Base-by-base conservation (phyloP, 164 flowering plant species). In the Euptelea pleiosperma region DNA sequence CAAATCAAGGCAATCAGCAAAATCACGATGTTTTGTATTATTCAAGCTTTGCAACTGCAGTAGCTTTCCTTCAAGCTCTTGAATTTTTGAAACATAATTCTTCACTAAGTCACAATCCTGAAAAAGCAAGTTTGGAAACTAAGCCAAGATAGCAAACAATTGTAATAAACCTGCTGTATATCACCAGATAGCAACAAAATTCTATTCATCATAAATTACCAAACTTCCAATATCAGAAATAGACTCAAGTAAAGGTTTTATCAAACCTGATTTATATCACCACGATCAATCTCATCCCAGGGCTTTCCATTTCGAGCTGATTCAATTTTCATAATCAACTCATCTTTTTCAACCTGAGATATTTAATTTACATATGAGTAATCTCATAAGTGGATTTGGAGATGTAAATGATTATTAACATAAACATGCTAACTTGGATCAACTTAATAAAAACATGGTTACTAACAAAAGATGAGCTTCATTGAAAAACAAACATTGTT, bases 341-440 rank as follows among this genome's bases (percentile, higher is more conserved):
- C 77, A 60, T 89, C 99, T 60, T 82, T 87, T 69, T 94, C 98
- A 62, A 87, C 90, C 99, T 94, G 58, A 66, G 28, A 56, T 50
- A 54, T 15, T 33, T 5, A 36, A 29, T 11, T 16, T 33, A 48
- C 30, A 49, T 39, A 8, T 42, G 40, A 19, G 30, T 52, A 8
- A 7, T 34, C 52, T 21, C n/a, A 43, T 41, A 22, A 58, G 60
- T 41, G n/a, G 21, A 41, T 8, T 25, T 16, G 28, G 24, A 41
- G 18, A 43, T 26, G 46, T 8, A 19, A 5, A 21, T 30, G 4
- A 18, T 21, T 25, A 14, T 11, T 25, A 28, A 25, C 34, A 25
- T 3, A 4, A n/a, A 48, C 12, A 14, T 25, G 18, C 25, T 21
- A 19, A 34, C 25, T 19, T 35, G 16, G 11, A 44, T 22, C 28